phyloP scores from a whole-genome alignment of 257 asterid species.

The Cruciata laevipes region DNA sequence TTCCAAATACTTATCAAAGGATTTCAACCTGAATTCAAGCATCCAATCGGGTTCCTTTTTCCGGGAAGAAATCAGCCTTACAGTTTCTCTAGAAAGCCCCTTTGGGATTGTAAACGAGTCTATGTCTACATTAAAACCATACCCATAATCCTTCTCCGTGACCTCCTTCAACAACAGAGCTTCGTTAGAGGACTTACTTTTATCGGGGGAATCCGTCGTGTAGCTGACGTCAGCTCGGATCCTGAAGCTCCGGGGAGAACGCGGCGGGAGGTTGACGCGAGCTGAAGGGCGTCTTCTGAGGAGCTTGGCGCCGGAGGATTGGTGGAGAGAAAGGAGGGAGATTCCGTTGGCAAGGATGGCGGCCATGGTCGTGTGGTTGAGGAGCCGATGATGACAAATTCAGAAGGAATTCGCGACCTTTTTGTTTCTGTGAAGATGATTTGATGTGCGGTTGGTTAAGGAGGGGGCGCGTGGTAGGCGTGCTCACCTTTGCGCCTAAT shows the following conservation, averaged over 20 bases:
- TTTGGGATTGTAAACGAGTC: conserved; percentile 84
- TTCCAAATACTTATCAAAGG: conserved; percentile 53
- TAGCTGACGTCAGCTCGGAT: conserved; percentile 70
- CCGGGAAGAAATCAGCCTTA: conserved; percentile 68
- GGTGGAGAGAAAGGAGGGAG: conserved; percentile 42
- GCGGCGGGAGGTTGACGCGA: conserved; percentile 23
- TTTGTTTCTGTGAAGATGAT: background rate
- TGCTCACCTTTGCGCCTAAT: too few relatives aligned
- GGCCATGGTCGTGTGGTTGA: conserved; percentile 40
- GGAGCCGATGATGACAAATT: background rate
- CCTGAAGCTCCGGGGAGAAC: conserved; percentile 36
- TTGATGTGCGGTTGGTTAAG: background rate
- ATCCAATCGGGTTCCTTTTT: conserved; percentile 84
- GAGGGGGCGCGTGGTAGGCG: background rate
- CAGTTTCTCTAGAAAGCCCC: conserved; percentile 73
- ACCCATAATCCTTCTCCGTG: conserved; percentile 73
- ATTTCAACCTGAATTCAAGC: conserved; percentile 71
- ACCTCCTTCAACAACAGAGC: conserved; percentile 65
- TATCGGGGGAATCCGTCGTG: conserved; percentile 50
- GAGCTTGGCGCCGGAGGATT: conserved; percentile 29
- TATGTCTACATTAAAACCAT: conserved; percentile 81
- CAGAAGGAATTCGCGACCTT: background rate
- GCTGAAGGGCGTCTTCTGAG: conserved; percentile 20
- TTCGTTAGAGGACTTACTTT: conserved; percentile 35
- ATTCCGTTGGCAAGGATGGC: conserved; percentile 67